Evolutionary conservation across 176 grass and related monocot genomes (phyloP).

Genomic region (Tuctoria greenei): DNA sequence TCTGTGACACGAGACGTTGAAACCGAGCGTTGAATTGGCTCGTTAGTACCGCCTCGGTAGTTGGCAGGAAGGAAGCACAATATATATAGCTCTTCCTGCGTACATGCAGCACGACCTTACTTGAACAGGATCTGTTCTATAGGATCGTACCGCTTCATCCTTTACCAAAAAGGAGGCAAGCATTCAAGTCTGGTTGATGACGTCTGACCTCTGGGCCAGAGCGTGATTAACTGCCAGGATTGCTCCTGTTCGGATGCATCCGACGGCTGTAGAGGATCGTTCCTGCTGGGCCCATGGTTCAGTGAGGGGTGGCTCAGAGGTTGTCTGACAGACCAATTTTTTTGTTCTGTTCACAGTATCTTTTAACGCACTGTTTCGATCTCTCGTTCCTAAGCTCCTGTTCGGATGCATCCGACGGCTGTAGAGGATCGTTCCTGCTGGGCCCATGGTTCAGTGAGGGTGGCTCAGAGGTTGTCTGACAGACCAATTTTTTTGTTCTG

Average conservation of each 20-base stretch:
- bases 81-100: accelerated
- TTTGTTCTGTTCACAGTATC: too few species aligned
- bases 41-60: background rate
- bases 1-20: background rate
- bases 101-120: background rate
- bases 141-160: background rate
- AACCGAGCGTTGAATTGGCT: background rate
- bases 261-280: background rate
- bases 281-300: background rate
- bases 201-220: background rate
- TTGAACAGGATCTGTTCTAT: slow-evolving; percentile 39
- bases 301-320: background rate
- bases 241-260: background rate
- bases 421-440: background rate
- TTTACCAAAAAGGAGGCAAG: slow-evolving; percentile 1
- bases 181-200: background rate
- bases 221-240: background rate
- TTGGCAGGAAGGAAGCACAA: accelerated
- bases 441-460: background rate
- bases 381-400: too few species aligned
- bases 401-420: background rate
- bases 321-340: background rate
- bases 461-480: background rate
- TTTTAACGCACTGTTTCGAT: too few species aligned
- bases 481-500: background rate